Base-by-base conservation (phyloP, 1,284 basidiomycete genomes). In the Schizophyllum amplum region DNA sequence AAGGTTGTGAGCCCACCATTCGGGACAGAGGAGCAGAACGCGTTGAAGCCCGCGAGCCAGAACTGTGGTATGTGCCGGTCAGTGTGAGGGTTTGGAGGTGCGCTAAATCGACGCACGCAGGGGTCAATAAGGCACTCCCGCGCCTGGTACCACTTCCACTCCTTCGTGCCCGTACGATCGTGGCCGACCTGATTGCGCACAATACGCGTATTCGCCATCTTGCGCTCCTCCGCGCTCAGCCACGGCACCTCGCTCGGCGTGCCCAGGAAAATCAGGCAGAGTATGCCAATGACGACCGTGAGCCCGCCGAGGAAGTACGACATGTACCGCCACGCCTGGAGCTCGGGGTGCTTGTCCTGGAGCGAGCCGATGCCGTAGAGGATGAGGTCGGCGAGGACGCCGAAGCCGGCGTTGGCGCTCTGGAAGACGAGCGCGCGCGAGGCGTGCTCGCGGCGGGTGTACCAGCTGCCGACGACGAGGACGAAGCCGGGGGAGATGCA, bases 401-500 rank as follows among this genome's bases (percentile, higher is more conserved):
- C 54, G 42, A 56, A 56, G 24, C 55, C 55, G 13, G 55, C 55
- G 55, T 56, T 56, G 17, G 55, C 55, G 26, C 58, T 54, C 52
- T 63, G 62, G 53, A 58, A 63, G 27, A 63, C 54, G 21, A 63
- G 46, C n/a, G 62, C 51, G 4, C 62, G 59, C 15, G 62, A 56
- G 5, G 61, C 47, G 48, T 63, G 62, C 47, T 63, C 62, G 15
- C 26, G 20, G 15, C 57, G 51, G 22, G 53, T 58, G 26, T 61
- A 63, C 60, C 61, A 62, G 21, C 57, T 62, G 2, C 62, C 59
- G 33, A 60, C 51, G 22, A 63, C 56, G n/a, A 63, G 59, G 24
- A 63, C 56, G 55, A 63, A 63, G 26, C 62, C 61, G 5, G 62
- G 62, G 53, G 54, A 56, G 49, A 63, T 63, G 55, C 59, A 60